Evolutionary conservation across 768 basidiomycete genomes (phyloP).

Genomic region (Neoboletus magnificus): DNA sequence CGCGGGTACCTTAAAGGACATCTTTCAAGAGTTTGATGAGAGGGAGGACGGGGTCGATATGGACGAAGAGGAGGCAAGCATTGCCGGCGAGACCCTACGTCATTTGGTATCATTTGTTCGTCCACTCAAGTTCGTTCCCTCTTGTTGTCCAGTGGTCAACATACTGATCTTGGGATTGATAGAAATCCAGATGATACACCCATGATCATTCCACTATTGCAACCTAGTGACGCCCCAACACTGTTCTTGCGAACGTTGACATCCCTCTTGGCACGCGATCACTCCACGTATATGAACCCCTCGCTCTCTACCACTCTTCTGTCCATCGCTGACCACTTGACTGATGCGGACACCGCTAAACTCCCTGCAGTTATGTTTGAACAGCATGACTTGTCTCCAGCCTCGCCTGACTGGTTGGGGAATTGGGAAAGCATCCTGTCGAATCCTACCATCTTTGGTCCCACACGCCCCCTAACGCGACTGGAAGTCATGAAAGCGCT

Average conservation of each 20-base stretch:
- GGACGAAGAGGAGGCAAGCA: constrained; percentile 66
- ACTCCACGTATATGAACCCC: constrained; percentile 54
- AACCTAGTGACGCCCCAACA: constrained; percentile 54
- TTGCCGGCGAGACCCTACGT: constrained; percentile 59
- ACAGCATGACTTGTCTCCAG: constrained; percentile 67
- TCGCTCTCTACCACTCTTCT: constrained; percentile 62
- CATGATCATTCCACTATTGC: constrained; percentile 49
- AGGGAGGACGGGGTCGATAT: constrained; percentile 52
- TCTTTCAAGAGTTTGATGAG: constrained; percentile 69
- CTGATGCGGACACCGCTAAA: constrained; percentile 62
- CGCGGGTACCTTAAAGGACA: constrained; percentile 65
- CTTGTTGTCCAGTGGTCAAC: neutral
- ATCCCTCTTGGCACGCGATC: constrained; percentile 60
- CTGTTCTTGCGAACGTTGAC: constrained; percentile 60
- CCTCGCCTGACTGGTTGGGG: constrained; percentile 65
- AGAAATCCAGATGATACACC: constrained; percentile 47
- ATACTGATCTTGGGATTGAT: constrained; percentile 10
- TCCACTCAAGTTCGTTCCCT: constrained; percentile 49
- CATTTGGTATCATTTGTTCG: constrained; percentile 58
- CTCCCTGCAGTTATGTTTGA: constrained; percentile 62
- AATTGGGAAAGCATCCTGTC: constrained; percentile 61
- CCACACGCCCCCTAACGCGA: constrained; percentile 49
- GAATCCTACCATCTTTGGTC: constrained; percentile 44
- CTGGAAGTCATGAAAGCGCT: constrained; percentile 55
- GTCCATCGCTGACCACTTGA: constrained; percentile 63